Base-by-base conservation (phyloP, 331 rosid species). In the Acacia pycnantha region DNA sequence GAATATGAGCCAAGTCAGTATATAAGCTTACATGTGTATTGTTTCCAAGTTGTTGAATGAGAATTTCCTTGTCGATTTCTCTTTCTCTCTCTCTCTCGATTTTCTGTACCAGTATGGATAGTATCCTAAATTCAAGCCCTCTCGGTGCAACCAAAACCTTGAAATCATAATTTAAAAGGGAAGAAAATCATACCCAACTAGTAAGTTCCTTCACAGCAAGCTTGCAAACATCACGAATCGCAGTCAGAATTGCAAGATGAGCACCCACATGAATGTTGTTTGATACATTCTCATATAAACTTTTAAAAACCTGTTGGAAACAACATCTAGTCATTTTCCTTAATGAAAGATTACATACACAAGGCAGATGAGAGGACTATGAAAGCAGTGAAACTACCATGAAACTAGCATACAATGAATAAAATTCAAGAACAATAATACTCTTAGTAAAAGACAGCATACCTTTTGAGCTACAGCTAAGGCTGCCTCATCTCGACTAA, bases 391-490 rank as follows among this genome's bases (percentile, higher is more conserved):
- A 40, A 77, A 64, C 48, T 43, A 40, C 21, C 41, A 26, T 70
- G 50, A 59, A 69, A 18, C 56, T 11, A 13, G 3, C 31, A 48
- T 7, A 67, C 75, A 31, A 77, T 70, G 33, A 59, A 65, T 22
- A 69, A 51, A 46, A 74, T 33, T 74, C 44, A 62, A n/a, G 65
- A 74, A 62, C 6, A 65, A 54, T 50, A 79, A 71, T 61, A 62
- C 31, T 74, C 31, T 24, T 29, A 11, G 46, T 4, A 72, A 35
- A 80, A 77, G 24, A 65, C 8, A 70, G 41, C 56, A 21, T 78
- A 93, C 99, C 99, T 94, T 96, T 82, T 96, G 98, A 72, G 99
- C 97, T 81, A 96, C 97, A 81, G 99, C 99, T 86, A 96, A 87
- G 62, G 99, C 99, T 73, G 99, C 99, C 88, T 96, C 99, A 82